Conservation (phyloP, 2,329 filamentous ascomycete genomes). For the Leptographium procerum region DNA sequence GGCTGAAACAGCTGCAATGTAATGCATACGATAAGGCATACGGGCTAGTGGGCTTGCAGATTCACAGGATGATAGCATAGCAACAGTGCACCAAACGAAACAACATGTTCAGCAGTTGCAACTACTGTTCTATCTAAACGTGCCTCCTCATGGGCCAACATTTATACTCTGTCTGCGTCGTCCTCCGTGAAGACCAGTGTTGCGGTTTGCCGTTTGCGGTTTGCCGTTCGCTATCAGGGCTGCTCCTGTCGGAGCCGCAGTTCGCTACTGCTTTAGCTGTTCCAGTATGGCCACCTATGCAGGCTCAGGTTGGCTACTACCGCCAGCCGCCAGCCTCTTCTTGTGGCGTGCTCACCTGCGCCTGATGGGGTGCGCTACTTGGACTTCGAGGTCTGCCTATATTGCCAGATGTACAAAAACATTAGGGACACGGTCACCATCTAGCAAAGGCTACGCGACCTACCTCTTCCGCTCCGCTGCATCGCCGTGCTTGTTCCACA, state of each 20-base stretch:
- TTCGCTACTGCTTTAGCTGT: background rate
- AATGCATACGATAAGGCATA: background rate
- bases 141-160: background rate
- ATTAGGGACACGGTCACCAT: background rate
- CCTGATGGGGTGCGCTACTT: too few relatives aligned
- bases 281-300: too few relatives aligned
- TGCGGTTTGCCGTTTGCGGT: background rate
- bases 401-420: too few relatives aligned
- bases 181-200: background rate
- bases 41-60: background rate
- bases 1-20: too few relatives aligned
- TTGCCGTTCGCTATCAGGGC: background rate
- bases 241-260: background rate
- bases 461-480: conserved; percentile 19
- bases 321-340: too few relatives aligned
- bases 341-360: too few relatives aligned
- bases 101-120: background rate
- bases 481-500: conserved; percentile 44
- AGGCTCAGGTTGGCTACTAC: too few relatives aligned
- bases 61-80: background rate
- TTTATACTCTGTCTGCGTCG: background rate
- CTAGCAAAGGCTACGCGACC: background rate
- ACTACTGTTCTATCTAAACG: background rate
- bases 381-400: background rate
- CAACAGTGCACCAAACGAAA: background rate